A percentile compares a stretch with the other conserved stretches of the same genome.
Evolutionary conservation across 2,329 filamentous ascomycete genomes (phyloP).

Genomic region (Stachybotrys elegans): DNA sequence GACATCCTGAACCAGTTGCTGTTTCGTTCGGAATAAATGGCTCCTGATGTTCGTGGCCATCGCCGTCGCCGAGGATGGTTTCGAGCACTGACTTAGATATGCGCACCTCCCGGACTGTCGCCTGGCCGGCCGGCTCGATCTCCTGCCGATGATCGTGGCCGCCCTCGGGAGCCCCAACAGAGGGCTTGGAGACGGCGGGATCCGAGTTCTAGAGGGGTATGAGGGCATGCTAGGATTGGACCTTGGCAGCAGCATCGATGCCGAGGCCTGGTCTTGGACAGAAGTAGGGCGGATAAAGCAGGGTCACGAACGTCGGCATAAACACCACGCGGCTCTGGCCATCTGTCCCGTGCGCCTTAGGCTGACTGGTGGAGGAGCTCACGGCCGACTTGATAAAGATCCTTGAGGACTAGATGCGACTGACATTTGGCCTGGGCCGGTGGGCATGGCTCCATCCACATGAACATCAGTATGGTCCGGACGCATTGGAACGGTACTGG

Average conservation of each 20-base stretch:
- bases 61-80: background rate
- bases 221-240: background rate
- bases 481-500: slow-evolving; percentile 59
- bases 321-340: too few species aligned
- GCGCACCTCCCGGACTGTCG: background rate
- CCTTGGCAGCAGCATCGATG: background rate
- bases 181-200: background rate
- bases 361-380: background rate
- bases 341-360: background rate
- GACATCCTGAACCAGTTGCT: too few species aligned
- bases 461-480: too few species aligned
- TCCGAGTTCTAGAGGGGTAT: background rate
- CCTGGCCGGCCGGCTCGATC: background rate
- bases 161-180: background rate
- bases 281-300: background rate
- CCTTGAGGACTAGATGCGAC: background rate
- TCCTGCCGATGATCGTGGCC: background rate
- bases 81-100: background rate
- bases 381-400: background rate
- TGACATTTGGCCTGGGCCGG: too few species aligned
- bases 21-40: too few species aligned
- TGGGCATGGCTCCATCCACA: too few species aligned
- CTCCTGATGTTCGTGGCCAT: background rate
- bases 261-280: background rate
- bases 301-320: background rate